Conservation (phyloP, 2,329 filamentous ascomycete species). For the Hypoxylon sp. region DNA sequence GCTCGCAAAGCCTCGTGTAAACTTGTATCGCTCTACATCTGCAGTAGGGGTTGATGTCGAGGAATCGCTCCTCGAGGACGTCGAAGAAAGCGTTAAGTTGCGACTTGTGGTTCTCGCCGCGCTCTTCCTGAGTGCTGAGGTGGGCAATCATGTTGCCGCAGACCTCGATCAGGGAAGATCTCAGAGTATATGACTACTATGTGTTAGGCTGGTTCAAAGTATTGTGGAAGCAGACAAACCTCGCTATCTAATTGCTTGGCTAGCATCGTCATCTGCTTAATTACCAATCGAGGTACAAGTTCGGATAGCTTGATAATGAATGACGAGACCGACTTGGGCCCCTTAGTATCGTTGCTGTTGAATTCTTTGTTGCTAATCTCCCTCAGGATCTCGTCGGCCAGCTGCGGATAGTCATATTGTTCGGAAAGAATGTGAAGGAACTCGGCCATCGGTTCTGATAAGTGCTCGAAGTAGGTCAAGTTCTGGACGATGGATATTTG, state of each 20-base stretch:
- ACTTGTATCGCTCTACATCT: conserved; percentile 93
- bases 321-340: conserved; percentile 93
- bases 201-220: conserved; percentile 28
- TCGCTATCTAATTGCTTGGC: conserved; percentile 97
- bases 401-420: conserved; percentile 96
- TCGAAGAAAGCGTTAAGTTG: conserved; percentile 98
- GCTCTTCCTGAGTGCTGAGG: conserved; percentile 90
- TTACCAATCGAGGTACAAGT: conserved; percentile 88
- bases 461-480: conserved; percentile 96
- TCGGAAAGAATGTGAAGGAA: conserved; percentile 95
- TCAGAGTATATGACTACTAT: conserved; percentile 85
- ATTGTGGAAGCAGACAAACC: conserved; percentile 56
- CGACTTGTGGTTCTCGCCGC: conserved; percentile 90
- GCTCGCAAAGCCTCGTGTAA: conserved; percentile 88
- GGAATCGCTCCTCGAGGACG: conserved; percentile 93
- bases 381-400: conserved; percentile 91
- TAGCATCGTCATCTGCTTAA: conserved; percentile 96
- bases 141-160: conserved; percentile 95
- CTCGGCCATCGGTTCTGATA: conserved; percentile 99
- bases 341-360: conserved; percentile 94
- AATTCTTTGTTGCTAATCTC: conserved; percentile 98
- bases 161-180: conserved; percentile 94
- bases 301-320: conserved; percentile 96
- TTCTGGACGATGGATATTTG: conserved; percentile 99
- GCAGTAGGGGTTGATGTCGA: conserved; percentile 97